phyloP scores from a whole-genome alignment of 2,329 filamentous ascomycete genomes.

The Colletotrichum sp. region DNA sequence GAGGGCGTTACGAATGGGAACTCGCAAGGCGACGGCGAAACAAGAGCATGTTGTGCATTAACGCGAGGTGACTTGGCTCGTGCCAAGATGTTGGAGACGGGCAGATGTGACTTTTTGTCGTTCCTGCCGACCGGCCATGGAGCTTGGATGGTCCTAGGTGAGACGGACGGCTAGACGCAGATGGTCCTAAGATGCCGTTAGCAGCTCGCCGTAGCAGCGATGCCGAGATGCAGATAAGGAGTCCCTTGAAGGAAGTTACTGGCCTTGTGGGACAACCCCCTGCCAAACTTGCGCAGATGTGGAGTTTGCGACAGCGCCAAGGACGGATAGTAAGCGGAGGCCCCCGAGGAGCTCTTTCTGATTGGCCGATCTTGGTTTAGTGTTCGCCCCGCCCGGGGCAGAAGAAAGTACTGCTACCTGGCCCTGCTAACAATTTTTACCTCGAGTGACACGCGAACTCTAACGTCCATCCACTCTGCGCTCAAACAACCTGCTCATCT shows the following conservation, averaged over 20 bases:
- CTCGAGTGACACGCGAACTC: background rate
- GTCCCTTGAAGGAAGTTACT: background rate
- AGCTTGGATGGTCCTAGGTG: background rate
- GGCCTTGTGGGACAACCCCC: background rate
- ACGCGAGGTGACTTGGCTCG: conserved; percentile 12
- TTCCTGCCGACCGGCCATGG: background rate
- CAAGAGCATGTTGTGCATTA: conserved; percentile 18
- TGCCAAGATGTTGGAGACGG: conserved; percentile 14
- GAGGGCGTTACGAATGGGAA: conserved; percentile 1
- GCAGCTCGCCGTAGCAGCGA: background rate
- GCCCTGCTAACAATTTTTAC: conserved; percentile 2
- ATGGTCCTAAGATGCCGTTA: background rate
- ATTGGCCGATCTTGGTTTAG: background rate
- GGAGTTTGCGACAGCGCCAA: conserved; percentile 10
- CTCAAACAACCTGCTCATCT: conserved; percentile 19
- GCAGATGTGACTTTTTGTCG: conserved; percentile 11
- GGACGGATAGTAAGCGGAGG: background rate
- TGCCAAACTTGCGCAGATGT: conserved; percentile 1
- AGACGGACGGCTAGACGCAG: background rate
- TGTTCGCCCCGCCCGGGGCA: background rate
- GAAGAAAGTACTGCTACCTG: background rate
- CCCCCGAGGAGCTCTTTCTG: background rate
- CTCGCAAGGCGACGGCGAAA: conserved; percentile 12
- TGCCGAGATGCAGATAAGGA: background rate
- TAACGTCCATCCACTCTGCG: background rate